Conservation (phyloP, 2,329 filamentous ascomycete genomes). For the Orbilia quercus region DNA sequence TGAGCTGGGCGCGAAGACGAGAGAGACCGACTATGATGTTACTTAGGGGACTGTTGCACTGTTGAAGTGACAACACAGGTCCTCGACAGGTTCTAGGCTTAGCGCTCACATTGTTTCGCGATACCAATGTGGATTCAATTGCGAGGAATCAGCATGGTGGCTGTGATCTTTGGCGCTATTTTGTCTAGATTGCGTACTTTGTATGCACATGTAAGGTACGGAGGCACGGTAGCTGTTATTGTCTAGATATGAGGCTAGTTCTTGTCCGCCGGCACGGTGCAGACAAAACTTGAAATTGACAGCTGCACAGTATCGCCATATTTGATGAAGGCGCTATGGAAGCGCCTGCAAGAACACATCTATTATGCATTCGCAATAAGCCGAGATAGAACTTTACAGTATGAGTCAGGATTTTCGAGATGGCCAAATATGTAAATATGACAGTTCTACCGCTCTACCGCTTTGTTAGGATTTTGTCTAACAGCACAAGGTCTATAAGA, state of each 20-base stretch:
- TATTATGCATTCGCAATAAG: not conserved
- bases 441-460: too few species aligned
- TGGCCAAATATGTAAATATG: too few species aligned
- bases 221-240: too few species aligned
- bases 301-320: not conserved
- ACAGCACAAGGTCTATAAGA: not conserved
- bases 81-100: not conserved
- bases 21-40: not conserved
- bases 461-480: too few species aligned
- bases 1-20: constrained; percentile 26
- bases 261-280: not conserved
- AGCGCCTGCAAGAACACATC: not conserved
- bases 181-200: not conserved
- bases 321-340: not conserved
- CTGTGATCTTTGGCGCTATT: constrained; percentile 8
- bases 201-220: not conserved
- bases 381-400: not conserved
- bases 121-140: constrained; percentile 20
- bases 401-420: not conserved
- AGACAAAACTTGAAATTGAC: not conserved
- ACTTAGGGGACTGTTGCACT: not conserved
- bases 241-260: too few species aligned
- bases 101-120: constrained; percentile 34
- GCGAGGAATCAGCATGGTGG: too few species aligned
- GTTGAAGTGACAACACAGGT: not conserved